A percentile compares a stretch with the other conserved stretches of the same genome.
phyloP scores from a whole-genome alignment of 2,329 filamentous ascomycete genomes.

The Teratosphaeria zuluensis region DNA sequence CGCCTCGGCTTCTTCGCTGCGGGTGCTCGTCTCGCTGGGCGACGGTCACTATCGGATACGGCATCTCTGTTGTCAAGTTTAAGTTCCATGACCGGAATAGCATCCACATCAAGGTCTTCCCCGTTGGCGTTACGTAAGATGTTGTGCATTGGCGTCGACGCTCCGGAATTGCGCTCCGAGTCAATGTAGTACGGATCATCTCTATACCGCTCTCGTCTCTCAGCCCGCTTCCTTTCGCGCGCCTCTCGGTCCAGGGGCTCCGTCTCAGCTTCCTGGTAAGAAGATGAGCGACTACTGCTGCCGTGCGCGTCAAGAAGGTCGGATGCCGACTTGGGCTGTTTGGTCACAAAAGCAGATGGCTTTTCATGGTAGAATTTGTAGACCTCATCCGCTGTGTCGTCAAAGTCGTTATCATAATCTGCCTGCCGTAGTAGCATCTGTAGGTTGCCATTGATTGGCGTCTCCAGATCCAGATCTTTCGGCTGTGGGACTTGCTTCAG shows the following conservation, averaged over 20 bases:
- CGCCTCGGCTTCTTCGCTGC: constrained; percentile 21
- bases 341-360: constrained; percentile 32
- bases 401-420: constrained; percentile 33
- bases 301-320: background rate
- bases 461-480: constrained; percentile 64
- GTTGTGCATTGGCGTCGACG: constrained; percentile 68
- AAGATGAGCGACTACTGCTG: constrained; percentile 20
- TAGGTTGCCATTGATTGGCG: constrained; percentile 70
- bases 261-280: constrained; percentile 36
- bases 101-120: constrained; percentile 77
- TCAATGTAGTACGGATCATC: constrained; percentile 95
- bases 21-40: constrained; percentile 1
- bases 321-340: constrained; percentile 20
- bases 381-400: constrained; percentile 33
- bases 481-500: constrained; percentile 80
- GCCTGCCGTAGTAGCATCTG: constrained; percentile 51
- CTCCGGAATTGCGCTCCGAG: constrained; percentile 40
- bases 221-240: constrained; percentile 61
- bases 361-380: constrained; percentile 38
- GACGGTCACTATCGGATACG: constrained; percentile 5
- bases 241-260: constrained; percentile 63
- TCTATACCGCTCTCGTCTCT: constrained; percentile 70
- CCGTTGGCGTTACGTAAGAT: constrained; percentile 60
- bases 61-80: constrained; percentile 48
- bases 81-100: constrained; percentile 91